Evolutionary conservation across 345 rosid genomes (phyloP).

Genomic region (Salix udensis): DNA sequence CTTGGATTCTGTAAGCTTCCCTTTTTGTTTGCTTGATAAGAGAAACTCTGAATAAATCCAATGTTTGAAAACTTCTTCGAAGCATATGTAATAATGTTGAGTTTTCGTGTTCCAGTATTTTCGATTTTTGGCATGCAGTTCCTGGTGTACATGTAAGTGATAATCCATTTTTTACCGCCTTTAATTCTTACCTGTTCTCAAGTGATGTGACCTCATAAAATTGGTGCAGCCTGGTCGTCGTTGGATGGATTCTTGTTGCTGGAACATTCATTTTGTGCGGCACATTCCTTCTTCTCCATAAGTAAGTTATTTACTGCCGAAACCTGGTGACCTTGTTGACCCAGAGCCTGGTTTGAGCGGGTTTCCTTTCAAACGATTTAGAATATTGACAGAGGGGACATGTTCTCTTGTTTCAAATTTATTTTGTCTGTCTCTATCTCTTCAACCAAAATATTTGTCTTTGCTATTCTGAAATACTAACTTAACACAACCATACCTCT

Average conservation of each 20-base stretch:
- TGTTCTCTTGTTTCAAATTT: too few species aligned
- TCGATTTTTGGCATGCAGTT: constrained; percentile 74
- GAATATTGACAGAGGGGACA: too few species aligned
- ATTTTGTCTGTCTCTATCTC: too few species aligned
- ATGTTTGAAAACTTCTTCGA: neutral
- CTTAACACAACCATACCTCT: too few species aligned
- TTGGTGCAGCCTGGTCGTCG: constrained; percentile 62
- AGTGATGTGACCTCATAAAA: neutral
- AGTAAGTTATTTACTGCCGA: constrained; percentile 42
- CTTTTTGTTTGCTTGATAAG: neutral
- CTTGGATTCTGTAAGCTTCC: constrained; percentile 72
- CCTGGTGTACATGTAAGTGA: constrained; percentile 76
- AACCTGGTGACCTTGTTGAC: too few species aligned
- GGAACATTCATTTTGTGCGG: constrained; percentile 89
- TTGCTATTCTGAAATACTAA: too few species aligned
- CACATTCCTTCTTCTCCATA: constrained; percentile 80
- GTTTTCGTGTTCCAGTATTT: constrained; percentile 46
- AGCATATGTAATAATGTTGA: neutral
- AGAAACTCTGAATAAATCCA: neutral
- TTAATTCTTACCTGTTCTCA: neutral
- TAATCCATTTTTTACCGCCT: neutral
- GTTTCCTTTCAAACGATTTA: too few species aligned
- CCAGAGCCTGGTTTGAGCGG: too few species aligned
- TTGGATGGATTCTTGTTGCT: constrained; percentile 89
- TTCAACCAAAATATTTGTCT: too few species aligned